phyloP scores from a whole-genome alignment of 495 filamentous ascomycete species.

The Hyphodiscus hymeniophilus region DNA sequence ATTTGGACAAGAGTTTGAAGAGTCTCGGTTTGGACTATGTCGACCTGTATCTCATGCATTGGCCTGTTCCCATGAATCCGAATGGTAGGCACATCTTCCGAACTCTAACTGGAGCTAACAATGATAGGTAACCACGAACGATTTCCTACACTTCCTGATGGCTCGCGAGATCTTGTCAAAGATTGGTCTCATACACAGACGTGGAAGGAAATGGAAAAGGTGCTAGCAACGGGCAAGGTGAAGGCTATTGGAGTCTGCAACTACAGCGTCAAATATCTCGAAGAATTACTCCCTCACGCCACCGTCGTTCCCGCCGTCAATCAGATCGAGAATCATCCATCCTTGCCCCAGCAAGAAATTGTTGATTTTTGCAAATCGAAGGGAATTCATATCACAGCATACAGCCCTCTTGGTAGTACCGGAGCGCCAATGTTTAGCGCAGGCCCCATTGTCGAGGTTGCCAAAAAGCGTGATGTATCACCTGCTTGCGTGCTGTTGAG shows the following conservation, averaged over 20 bases:
- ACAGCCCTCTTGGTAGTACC: conserved; percentile 70
- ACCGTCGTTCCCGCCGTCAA: conserved; percentile 71
- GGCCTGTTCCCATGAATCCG: conserved; percentile 77
- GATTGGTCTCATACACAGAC: conserved; percentile 60
- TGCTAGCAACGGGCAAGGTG: conserved; percentile 57
- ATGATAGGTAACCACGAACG: conserved; percentile 54
- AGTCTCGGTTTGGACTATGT: conserved; percentile 70
- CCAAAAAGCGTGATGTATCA: conserved; percentile 57
- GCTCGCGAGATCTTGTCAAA: conserved; percentile 58
- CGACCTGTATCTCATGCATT: conserved; percentile 75
- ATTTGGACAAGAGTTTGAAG: conserved; percentile 62
- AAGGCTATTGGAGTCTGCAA: conserved; percentile 79
- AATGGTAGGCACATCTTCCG: conserved; percentile 30
- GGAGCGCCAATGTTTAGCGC: conserved; percentile 64
- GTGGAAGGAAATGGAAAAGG: conserved; percentile 74
- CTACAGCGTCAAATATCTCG: conserved; percentile 65
- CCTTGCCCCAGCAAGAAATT: conserved; percentile 79
- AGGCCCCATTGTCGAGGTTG: conserved; percentile 59
- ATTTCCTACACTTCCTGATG: conserved; percentile 67
- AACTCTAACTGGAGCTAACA: conserved; percentile 1
- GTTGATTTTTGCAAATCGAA: conserved; percentile 65
- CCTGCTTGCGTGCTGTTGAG: conserved; percentile 60
- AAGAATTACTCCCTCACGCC: conserved; percentile 60
- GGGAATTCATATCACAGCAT: conserved; percentile 70
- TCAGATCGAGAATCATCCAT: conserved; percentile 86